These are phyloP conservation scores for Oropetium thomaeum DNA, from an alignment of 176 grass and related monocot species.

Conservation along the genomic window DNA sequence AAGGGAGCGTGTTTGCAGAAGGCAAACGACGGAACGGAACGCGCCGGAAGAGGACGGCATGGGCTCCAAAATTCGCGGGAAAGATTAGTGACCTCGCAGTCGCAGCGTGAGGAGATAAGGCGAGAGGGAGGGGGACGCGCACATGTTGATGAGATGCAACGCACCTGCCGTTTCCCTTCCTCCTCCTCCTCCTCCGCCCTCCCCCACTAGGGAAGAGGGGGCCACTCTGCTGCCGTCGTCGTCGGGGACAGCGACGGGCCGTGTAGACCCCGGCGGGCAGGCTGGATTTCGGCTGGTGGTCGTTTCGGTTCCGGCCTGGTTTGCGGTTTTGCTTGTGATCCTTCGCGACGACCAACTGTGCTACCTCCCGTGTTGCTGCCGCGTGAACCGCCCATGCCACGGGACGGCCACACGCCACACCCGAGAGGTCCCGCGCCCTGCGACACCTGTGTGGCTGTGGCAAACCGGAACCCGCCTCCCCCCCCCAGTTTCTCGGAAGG, in stretches of 20 bases:
- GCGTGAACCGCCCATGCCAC: too few species aligned
- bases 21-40: too few species aligned
- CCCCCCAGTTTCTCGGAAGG: conserved; percentile 30
- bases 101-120: conserved; percentile 8
- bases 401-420: neutral
- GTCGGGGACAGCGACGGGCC: conserved; percentile 8
- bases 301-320: neutral
- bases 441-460: neutral
- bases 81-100: too few species aligned
- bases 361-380: neutral
- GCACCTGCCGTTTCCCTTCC: conserved; percentile 16
- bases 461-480: neutral
- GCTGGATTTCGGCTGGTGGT: neutral
- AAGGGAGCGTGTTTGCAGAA: too few species aligned
- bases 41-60: too few species aligned
- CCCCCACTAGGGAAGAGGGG: too few species aligned
- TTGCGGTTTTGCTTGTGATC: conserved; percentile 22
- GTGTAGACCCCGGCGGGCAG: conserved; percentile 1
- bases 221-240: neutral
- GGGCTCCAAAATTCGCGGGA: conserved; percentile 38
- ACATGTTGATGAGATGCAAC: conserved; percentile 5
- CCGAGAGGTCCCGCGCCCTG: neutral
- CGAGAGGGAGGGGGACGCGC: neutral
- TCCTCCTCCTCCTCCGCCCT: neutral
- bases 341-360: neutral